Base-by-base conservation (phyloP, 208 protist species). In the Leishmania turanica region DNA sequence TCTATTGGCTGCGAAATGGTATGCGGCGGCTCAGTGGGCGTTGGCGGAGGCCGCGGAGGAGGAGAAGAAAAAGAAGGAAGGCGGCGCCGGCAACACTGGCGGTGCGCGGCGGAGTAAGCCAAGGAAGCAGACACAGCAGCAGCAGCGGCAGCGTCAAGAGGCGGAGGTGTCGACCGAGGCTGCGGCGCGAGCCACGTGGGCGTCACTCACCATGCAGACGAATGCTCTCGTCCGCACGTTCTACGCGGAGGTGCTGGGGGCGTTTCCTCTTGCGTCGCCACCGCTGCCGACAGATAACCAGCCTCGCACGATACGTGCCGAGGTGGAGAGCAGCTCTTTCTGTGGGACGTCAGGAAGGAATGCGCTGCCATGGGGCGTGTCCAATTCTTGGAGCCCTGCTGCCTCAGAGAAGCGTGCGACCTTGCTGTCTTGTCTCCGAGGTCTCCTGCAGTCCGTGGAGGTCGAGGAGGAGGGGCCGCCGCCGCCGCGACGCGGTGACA, bases 111-210 rank as follows among this genome's bases (percentile, higher is more conserved):
- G 8, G 49, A 7, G 72, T 15, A 76, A 45, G 72, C 34, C 31
- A 27, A 40, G 15, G 34, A 45, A n/a, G 72, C 51, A 76, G n/a
- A 34, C 51, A 31, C 47, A 58, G 51, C 72, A 40, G 68, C 68
- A 49, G 9, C 70, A 72, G n/a, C 72, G 27, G 34, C 70, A 72
- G 72, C 51, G 27, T 58, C 31, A 40, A 40, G 13, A 76, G 51
- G 72, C n/a, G 40, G 74, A 77, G 74, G 9, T 1, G 40, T 17
- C 51, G 34, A 64, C 40, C 42, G 56, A 68, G 49, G 47, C 74
- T 58, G 74, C 74, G 74, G 74, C 56, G 19, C 54, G 42, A 4
- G 74, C 27, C 53, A 65, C 40, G 40, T 77, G 74, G 74, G 74
- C 54, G 27, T n/a, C 74, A 37, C 56, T 77, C 37, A 11, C 21